phyloP scores from a whole-genome alignment of 2,329 filamentous ascomycete genomes.

The Colletotrichum gloeosporioides region DNA sequence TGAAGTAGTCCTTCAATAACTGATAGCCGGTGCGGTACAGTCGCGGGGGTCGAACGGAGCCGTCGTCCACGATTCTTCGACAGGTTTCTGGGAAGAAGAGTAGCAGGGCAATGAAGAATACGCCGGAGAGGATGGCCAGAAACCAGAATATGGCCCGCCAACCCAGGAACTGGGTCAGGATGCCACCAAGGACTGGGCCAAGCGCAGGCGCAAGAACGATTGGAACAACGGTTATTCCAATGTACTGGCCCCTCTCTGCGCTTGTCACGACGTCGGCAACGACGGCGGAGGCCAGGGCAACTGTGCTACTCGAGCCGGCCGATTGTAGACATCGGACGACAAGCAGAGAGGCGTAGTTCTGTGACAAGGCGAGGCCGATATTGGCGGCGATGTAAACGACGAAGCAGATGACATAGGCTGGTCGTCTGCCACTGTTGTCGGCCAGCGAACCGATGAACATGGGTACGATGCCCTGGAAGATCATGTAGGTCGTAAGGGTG shows the following conservation, averaged over 20 bases:
- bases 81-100: conserved; percentile 52
- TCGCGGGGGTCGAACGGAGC: conserved; percentile 47
- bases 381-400: conserved; percentile 39
- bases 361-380: conserved; percentile 56
- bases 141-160: conserved; percentile 53
- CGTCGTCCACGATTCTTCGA: conserved; percentile 55
- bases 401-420: conserved; percentile 42
- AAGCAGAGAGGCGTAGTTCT: conserved; percentile 56
- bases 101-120: conserved; percentile 39
- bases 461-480: conserved; percentile 66
- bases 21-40: conserved; percentile 38
- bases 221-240: conserved; percentile 47
- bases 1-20: conserved; percentile 24
- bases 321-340: conserved; percentile 60
- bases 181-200: conserved; percentile 47
- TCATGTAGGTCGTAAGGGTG: conserved; percentile 61
- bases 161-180: conserved; percentile 37
- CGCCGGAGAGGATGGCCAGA: conserved; percentile 31
- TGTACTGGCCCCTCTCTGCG: conserved; percentile 42
- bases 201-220: conserved; percentile 48
- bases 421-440: conserved; percentile 44
- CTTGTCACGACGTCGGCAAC: conserved; percentile 69
- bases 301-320: conserved; percentile 66
- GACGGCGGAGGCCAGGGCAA: conserved; percentile 65
- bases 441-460: conserved; percentile 50